Conservation (phyloP, 2,329 filamentous ascomycete genomes). For the Stachybotrys elegans region DNA sequence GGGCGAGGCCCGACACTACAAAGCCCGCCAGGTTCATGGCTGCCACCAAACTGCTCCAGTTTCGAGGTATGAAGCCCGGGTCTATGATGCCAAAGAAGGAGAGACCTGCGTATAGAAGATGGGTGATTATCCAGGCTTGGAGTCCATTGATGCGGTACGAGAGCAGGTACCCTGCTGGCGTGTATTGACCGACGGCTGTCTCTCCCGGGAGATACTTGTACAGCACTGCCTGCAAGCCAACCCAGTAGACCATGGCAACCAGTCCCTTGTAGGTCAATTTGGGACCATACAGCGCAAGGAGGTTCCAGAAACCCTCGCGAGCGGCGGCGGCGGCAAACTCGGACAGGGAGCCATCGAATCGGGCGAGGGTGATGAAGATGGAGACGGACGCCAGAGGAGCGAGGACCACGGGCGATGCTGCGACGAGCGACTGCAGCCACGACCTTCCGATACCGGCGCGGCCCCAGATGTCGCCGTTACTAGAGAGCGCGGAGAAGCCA, state of each 20-base stretch:
- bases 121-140: constrained; percentile 31
- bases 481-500: background rate
- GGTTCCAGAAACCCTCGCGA: constrained; percentile 7
- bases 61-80: constrained; percentile 32
- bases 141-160: constrained; percentile 39
- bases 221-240: too few relatives aligned
- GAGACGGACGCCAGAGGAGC: constrained; percentile 16
- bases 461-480: constrained; percentile 14
- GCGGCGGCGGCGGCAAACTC: constrained; percentile 4
- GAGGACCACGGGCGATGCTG: constrained; percentile 15
- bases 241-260: constrained; percentile 6
- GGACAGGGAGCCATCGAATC: constrained; percentile 15
- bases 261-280: constrained; percentile 3
- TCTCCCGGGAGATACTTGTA: constrained; percentile 6
- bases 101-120: constrained; percentile 22
- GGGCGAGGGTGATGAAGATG: constrained; percentile 16
- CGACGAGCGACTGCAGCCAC: constrained; percentile 16
- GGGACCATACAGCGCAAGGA: constrained; percentile 2
- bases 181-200: constrained; percentile 29
- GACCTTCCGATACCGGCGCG: constrained; percentile 16
- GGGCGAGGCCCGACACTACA: constrained; percentile 21
- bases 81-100: constrained; percentile 25
- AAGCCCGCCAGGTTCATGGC: constrained; percentile 29
- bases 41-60: constrained; percentile 35
- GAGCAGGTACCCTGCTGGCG: constrained; percentile 36